A percentile compares a stretch with the other conserved stretches of the same genome.
phyloP scores from a whole-genome alignment of 768 basidiomycete genomes.

The Zangia roseola region DNA sequence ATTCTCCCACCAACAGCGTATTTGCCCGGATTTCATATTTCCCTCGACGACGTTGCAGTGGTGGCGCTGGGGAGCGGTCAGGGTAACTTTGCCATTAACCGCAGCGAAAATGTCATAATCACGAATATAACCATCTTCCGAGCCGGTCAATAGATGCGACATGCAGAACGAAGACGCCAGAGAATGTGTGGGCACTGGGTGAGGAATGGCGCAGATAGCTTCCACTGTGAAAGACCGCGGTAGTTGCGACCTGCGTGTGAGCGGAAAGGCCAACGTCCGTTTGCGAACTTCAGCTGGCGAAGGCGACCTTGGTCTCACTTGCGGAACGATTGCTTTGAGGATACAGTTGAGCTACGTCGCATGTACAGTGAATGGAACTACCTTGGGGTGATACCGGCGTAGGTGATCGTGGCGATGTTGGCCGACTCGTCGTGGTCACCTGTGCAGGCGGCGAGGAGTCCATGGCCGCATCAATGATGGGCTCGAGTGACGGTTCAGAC shows the following conservation, averaged over 20 bases:
- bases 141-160: conserved; percentile 86
- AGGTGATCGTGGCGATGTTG: conserved; percentile 26
- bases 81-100: conserved; percentile 82
- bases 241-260: conserved; percentile 24
- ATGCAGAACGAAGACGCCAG: conserved; percentile 84
- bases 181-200: conserved; percentile 85
- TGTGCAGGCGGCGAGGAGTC: conserved; percentile 28
- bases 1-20: conserved; percentile 92
- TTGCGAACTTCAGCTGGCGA: conserved; percentile 59
- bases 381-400: conserved; percentile 36
- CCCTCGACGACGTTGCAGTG: conserved; percentile 92
- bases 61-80: conserved; percentile 85
- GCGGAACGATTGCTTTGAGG: conserved; percentile 16
- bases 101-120: conserved; percentile 89
- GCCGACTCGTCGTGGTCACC: conserved; percentile 19
- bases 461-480: conserved; percentile 28
- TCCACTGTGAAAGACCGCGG: conserved; percentile 82
- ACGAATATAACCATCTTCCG: conserved; percentile 90
- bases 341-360: conserved; percentile 17
- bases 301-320: conserved; percentile 40
- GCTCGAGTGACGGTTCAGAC: conserved; percentile 38
- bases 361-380: conserved; percentile 13
- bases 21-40: conserved; percentile 84
- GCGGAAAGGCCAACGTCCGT: conserved; percentile 38
- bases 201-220: conserved; percentile 88